These are phyloP conservation scores for Jasminum sambac DNA, from an alignment of 257 asterid species.

Conservation along the genomic window DNA sequence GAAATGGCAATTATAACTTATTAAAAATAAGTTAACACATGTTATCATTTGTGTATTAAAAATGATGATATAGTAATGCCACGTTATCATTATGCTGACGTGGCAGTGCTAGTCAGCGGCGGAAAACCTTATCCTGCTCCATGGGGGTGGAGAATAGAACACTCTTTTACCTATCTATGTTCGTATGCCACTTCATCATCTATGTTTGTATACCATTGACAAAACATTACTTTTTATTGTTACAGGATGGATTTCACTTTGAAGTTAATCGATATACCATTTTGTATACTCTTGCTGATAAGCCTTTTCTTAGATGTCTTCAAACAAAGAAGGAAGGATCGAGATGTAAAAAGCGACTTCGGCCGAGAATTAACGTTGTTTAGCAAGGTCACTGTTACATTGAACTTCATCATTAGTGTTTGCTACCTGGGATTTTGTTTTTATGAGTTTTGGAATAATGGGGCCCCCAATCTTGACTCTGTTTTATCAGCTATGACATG, in stretches of 20 bases:
- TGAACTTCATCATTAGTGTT: constrained; percentile 39
- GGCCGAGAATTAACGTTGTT: constrained; percentile 24
- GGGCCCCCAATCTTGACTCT: constrained; percentile 25
- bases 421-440: constrained; percentile 46
- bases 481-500: constrained; percentile 47
- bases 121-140: no score
- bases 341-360: constrained; percentile 17
- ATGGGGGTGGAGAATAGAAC: no score
- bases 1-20: no score
- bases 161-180: no score
- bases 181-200: no score
- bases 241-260: constrained; percentile 42
- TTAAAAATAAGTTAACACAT: no score
- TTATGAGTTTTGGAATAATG: constrained; percentile 37
- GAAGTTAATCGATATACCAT: constrained; percentile 46
- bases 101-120: no score
- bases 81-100: no score
- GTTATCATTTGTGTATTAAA: no score
- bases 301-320: constrained; percentile 47
- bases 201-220: no score
- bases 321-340: constrained; percentile 29
- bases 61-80: no score
- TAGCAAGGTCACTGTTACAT: constrained; percentile 39
- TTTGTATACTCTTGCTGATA: constrained; percentile 43
- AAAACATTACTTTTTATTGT: no score